A percentile compares a stretch with the other conserved stretches of the same genome.
Evolutionary conservation across 441 rosid species (phyloP).

Genomic region (Kokia cookei): DNA sequence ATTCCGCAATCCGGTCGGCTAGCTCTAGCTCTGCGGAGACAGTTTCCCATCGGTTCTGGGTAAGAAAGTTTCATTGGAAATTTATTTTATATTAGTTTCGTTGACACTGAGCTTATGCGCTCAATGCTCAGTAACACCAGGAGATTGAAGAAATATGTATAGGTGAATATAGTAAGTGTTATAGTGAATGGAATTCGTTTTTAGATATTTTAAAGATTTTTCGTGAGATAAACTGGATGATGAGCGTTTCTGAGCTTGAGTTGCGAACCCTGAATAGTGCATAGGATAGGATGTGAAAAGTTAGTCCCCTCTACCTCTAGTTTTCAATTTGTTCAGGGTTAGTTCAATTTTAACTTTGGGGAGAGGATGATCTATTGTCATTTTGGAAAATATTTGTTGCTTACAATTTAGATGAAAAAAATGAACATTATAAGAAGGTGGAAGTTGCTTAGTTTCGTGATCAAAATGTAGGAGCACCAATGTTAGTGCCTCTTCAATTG

Average conservation of each 20-base stretch:
- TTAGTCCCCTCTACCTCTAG: neutral
- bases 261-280: neutral
- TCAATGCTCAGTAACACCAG: neutral
- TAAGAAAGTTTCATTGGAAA: constrained; percentile 16
- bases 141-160: neutral
- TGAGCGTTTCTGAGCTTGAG: neutral
- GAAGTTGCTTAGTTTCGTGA: neutral
- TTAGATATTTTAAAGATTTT: neutral
- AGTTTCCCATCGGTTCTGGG: constrained; percentile 95
- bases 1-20: constrained; percentile 42
- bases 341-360: neutral
- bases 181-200: neutral
- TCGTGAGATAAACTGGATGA: neutral
- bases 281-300: neutral
- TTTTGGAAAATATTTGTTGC: neutral
- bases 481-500: neutral
- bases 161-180: neutral
- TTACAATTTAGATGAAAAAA: neutral
- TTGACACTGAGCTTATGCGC: neutral
- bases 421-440: neutral
- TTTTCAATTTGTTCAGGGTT: neutral
- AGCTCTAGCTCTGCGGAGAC: constrained; percentile 59
- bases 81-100: neutral
- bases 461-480: neutral
- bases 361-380: neutral